Conservation (phyloP, 148 eudicot genomes). For the Amaranthus hypochondriacus region DNA sequence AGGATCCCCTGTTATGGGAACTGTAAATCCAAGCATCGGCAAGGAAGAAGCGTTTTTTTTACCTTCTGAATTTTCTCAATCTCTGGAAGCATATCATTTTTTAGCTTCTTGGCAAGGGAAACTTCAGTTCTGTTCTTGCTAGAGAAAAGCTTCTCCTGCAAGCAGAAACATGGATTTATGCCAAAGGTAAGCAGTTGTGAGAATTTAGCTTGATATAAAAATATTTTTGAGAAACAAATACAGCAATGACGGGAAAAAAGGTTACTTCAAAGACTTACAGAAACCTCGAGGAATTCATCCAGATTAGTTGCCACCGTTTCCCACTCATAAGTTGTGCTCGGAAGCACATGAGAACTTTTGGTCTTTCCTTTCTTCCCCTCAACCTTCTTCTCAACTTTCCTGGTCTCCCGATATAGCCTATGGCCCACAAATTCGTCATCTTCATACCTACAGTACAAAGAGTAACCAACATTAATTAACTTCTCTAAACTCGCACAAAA, state of each 20-base stretch:
- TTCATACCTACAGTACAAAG: constrained; percentile 63
- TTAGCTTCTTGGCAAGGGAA: no score
- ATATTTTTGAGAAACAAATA: neutral
- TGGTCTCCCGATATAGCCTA: constrained; percentile 81
- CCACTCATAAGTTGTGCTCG: constrained; percentile 79
- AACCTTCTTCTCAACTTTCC: constrained; percentile 71
- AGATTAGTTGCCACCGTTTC: constrained; percentile 95
- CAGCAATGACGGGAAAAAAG: neutral
- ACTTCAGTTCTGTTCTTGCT: no score
- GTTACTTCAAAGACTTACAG: constrained; percentile 50
- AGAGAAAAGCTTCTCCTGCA: no score
- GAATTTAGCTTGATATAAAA: no score
- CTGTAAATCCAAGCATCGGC: neutral
- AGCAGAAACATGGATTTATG: no score
- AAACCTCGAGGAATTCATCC: constrained; percentile 88
- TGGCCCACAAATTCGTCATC: constrained; percentile 90
- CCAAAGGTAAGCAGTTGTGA: no score
- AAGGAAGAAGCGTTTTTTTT: constrained; percentile 5
- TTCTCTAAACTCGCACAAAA: neutral
- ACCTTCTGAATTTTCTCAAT: no score
- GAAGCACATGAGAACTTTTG: constrained; percentile 62
- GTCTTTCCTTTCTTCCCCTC: constrained; percentile 80
- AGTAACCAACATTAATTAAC: constrained; percentile 5
- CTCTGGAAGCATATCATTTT: no score
- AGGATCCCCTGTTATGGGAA: neutral